phyloP scores from a whole-genome alignment of 1,284 basidiomycete genomes.

The Phenoliferia sp. region DNA sequence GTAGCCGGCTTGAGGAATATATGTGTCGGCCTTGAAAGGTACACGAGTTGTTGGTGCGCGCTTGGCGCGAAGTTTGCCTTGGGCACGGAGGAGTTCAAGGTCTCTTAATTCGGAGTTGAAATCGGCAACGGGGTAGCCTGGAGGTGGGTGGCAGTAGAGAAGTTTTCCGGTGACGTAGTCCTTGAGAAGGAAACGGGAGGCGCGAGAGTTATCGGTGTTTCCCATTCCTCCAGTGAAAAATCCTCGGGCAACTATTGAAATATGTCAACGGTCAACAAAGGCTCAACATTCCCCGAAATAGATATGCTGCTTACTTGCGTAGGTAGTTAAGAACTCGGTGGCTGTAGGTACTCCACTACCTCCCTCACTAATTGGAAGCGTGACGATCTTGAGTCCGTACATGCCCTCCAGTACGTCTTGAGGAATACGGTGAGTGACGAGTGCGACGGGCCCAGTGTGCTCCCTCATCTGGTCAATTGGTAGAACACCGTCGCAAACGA shows the following conservation, averaged over 20 bases:
- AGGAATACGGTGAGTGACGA: slow-evolving; percentile 78
- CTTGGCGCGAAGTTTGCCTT: slow-evolving; percentile 61
- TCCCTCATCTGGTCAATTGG: slow-evolving; percentile 98
- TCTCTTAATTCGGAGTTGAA: slow-evolving; percentile 76
- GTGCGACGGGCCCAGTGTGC: slow-evolving; percentile 76
- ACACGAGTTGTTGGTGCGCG: slow-evolving; percentile 79
- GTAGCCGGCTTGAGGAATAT: slow-evolving; percentile 47
- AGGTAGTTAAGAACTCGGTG: slow-evolving; percentile 77
- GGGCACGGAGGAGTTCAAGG: slow-evolving; percentile 46
- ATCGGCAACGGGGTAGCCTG: slow-evolving; percentile 58
- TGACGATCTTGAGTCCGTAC: slow-evolving; percentile 79
- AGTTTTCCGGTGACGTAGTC: slow-evolving; percentile 96
- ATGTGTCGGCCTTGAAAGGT: slow-evolving; percentile 74
- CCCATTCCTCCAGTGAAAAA: slow-evolving; percentile 91
- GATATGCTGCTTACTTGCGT: slow-evolving; percentile 68
- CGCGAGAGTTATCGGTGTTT: slow-evolving; percentile 92
- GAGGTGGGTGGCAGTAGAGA: slow-evolving; percentile 81
- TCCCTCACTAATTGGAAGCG: slow-evolving; percentile 69
- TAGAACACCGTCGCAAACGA: slow-evolving; percentile 93
- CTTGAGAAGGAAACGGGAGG: slow-evolving; percentile 89
- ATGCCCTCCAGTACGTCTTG: slow-evolving; percentile 79
- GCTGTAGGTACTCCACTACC: slow-evolving; percentile 73
- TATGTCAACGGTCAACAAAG: slow-evolving; percentile 3
- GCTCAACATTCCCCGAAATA: not conserved
- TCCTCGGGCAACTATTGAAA: slow-evolving; percentile 73